Evolutionary conservation across 1,284 basidiomycete genomes (phyloP).

Genomic region (Ustilago shanxiensis): DNA sequence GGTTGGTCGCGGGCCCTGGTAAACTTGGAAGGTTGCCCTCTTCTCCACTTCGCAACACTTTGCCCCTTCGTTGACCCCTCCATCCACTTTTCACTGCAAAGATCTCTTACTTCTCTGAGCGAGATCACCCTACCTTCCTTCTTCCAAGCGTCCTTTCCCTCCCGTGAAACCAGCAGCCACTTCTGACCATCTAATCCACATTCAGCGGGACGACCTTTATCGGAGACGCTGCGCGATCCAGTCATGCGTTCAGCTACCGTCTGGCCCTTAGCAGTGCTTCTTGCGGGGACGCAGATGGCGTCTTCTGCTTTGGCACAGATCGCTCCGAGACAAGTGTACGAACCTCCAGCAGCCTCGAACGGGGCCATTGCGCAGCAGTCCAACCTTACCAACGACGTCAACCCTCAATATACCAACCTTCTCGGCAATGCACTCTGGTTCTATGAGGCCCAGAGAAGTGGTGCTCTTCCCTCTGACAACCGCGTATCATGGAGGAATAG

Average conservation of each 20-base stretch:
- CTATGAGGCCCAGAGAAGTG: constrained; percentile 90
- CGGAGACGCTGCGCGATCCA: background rate
- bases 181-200: background rate
- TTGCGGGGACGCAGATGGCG: constrained; percentile 15
- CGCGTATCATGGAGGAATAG: constrained; percentile 88
- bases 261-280: constrained; percentile 1
- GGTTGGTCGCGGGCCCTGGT: background rate
- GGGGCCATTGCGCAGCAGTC: constrained; percentile 33
- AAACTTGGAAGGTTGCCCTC: background rate
- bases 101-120: background rate
- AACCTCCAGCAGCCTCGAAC: constrained; percentile 32
- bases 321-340: constrained; percentile 24
- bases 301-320: constrained; percentile 31
- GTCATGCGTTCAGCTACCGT: constrained; percentile 17
- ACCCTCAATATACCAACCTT: constrained; percentile 80
- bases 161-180: constrained; percentile 5
- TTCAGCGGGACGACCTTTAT: background rate
- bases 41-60: background rate
- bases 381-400: constrained; percentile 42
- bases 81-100: background rate
- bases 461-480: constrained; percentile 78
- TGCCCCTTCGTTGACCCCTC: background rate
- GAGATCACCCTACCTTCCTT: background rate
- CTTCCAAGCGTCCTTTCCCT: background rate
- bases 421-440: constrained; percentile 86